Conservation (phyloP, 768 basidiomycete species). For the Trametes coccinea region DNA sequence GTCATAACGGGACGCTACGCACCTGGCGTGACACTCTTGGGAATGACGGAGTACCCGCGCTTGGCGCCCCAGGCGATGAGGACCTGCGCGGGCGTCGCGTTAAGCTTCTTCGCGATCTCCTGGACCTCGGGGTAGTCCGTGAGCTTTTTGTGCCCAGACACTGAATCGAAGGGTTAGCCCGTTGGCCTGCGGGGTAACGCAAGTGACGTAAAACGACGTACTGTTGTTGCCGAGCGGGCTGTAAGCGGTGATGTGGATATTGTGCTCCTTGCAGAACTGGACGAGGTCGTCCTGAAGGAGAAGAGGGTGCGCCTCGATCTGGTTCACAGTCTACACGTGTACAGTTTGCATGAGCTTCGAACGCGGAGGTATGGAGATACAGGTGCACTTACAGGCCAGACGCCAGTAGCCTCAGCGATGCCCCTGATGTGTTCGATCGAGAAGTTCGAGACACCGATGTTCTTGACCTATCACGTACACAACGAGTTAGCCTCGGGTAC, state of each 20-base stretch:
- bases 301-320: conserved; percentile 82
- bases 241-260: conserved; percentile 71
- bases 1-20: background rate
- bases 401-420: conserved; percentile 67
- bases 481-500: background rate
- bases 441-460: conserved; percentile 86
- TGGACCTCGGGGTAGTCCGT: conserved; percentile 65
- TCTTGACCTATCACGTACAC: conserved; percentile 47
- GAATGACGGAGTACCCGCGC: conserved; percentile 81
- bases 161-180: conserved; percentile 24
- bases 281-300: conserved; percentile 75
- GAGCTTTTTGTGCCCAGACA: conserved; percentile 60
- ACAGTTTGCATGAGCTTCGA: no score
- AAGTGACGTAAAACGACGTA: conserved; percentile 33
- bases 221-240: conserved; percentile 80
- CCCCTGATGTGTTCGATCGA: conserved; percentile 62
- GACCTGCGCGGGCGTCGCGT: conserved; percentile 76
- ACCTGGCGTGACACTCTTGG: conserved; percentile 75
- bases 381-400: conserved; percentile 57
- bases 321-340: conserved; percentile 57
- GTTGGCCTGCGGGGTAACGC: background rate
- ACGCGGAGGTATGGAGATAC: no score
- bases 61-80: conserved; percentile 78
- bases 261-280: conserved; percentile 65
- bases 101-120: conserved; percentile 61